Percentiles rank a stretch among this genome's conserved stretches.
Evolutionary conservation across 2,329 filamentous ascomycete genomes (phyloP).

Genomic region (Endothia cerciana): DNA sequence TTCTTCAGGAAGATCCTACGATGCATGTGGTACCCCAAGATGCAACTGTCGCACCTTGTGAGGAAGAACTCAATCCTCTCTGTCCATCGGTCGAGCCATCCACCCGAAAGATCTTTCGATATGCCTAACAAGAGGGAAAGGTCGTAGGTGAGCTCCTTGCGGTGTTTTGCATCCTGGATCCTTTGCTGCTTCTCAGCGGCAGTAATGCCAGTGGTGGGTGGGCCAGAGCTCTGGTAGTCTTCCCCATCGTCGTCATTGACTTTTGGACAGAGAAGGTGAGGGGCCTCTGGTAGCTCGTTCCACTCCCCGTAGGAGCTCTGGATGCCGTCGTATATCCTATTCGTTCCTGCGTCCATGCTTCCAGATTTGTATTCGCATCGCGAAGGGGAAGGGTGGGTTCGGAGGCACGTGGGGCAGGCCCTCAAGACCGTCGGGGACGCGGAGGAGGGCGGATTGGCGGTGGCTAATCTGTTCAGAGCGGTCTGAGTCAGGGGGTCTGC

Average conservation of each 20-base stretch:
- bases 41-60: conserved; percentile 69
- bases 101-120: conserved; percentile 60
- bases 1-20: conserved; percentile 66
- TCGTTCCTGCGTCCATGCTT: conserved; percentile 35
- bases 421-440: too few species aligned
- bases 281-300: conserved; percentile 44
- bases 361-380: conserved; percentile 20
- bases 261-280: conserved; percentile 72
- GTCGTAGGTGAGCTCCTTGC: conserved; percentile 66
- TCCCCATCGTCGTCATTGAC: conserved; percentile 64
- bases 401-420: not conserved
- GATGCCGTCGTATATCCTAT: conserved; percentile 35
- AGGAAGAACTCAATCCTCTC: conserved; percentile 61
- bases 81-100: conserved; percentile 64
- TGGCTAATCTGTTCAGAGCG: not conserved
- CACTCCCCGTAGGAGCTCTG: conserved; percentile 32
- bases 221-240: conserved; percentile 62
- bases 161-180: conserved; percentile 57
- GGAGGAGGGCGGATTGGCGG: not conserved
- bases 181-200: conserved; percentile 54
- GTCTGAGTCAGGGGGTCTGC: not conserved
- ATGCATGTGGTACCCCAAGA: conserved; percentile 73
- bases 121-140: conserved; percentile 73
- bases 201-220: conserved; percentile 52
- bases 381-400: conserved; percentile 3